phyloP scores from a whole-genome alignment of 148 eudicot genomes.

The Rhododendron molle region DNA sequence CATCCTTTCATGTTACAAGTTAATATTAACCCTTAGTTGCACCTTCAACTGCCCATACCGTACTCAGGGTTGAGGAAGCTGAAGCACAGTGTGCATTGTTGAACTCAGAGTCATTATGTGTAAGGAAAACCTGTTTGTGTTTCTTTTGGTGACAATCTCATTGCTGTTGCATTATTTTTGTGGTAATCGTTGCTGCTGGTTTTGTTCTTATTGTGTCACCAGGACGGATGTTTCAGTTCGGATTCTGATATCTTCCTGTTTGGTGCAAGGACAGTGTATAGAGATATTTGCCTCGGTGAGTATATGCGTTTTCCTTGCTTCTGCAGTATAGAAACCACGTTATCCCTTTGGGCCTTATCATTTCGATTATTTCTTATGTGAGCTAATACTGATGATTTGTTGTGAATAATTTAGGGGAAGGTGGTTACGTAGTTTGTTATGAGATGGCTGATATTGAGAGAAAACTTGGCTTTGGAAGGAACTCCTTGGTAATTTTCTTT shows the following conservation, averaged over 20 bases:
- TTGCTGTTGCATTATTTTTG: neutral
- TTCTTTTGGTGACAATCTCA: neutral
- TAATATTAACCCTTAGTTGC: neutral
- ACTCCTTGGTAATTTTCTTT: conserved; percentile 59
- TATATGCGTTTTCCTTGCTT: neutral
- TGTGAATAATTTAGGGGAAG: conserved; percentile 47
- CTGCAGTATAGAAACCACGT: neutral
- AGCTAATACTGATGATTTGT: conserved; percentile 10
- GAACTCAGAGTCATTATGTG: conserved; percentile 78
- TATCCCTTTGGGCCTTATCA: neutral
- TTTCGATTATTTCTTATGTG: neutral
- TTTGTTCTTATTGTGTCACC: conserved; percentile 17
- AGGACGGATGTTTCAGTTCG: conserved; percentile 97
- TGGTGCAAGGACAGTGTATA: conserved; percentile 97
- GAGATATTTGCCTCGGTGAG: conserved; percentile 97
- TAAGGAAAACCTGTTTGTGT: conserved; percentile 29
- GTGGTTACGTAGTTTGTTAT: conserved; percentile 87
- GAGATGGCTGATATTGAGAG: conserved; percentile 91
- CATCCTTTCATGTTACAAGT: neutral
- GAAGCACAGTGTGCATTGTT: conserved; percentile 94
- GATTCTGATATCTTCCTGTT: conserved; percentile 93
- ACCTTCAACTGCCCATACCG: neutral
- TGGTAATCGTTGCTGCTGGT: neutral
- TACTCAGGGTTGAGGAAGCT: conserved; percentile 85
- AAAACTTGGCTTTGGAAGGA: conserved; percentile 85